Evolutionary conservation across 2,329 filamentous ascomycete species (phyloP).

Genomic region (Trichoderma koningiopsis): DNA sequence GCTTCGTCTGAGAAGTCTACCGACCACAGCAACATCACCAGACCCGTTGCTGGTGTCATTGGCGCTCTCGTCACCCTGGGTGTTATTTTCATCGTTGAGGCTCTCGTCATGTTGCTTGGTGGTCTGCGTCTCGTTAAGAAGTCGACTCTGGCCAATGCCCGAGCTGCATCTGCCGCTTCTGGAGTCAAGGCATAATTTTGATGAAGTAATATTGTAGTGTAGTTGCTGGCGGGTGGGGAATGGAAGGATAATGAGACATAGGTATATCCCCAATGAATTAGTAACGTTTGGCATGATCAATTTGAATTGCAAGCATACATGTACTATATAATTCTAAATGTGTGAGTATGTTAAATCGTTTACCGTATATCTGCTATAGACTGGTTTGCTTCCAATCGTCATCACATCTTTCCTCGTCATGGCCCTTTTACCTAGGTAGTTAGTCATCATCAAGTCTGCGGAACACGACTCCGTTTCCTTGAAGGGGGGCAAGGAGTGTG

Average conservation of each 20-base stretch:
- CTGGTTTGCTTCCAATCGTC: no score
- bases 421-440: no score
- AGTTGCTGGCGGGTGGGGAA: neutral
- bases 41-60: slow-evolving; percentile 78
- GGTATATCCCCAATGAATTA: slow-evolving; percentile 19
- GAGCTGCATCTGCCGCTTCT: slow-evolving; percentile 3
- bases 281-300: neutral
- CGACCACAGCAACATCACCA: slow-evolving; percentile 56
- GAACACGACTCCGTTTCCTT: no score
- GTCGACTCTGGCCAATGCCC: slow-evolving; percentile 39
- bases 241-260: neutral
- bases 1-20: slow-evolving; percentile 32
- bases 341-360: neutral
- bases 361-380: no score
- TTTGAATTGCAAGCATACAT: neutral
- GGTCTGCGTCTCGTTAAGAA: slow-evolving; percentile 54
- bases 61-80: slow-evolving; percentile 66
- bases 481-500: no score
- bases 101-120: slow-evolving; percentile 45
- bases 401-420: no score
- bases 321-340: neutral
- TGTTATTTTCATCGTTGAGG: slow-evolving; percentile 51
- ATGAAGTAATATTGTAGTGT: neutral
- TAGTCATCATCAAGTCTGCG: no score
- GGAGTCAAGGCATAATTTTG: slow-evolving; percentile 30